Evolutionary conservation across 2,329 filamentous ascomycete genomes (phyloP).

Genomic region (Verticillium nubilum): DNA sequence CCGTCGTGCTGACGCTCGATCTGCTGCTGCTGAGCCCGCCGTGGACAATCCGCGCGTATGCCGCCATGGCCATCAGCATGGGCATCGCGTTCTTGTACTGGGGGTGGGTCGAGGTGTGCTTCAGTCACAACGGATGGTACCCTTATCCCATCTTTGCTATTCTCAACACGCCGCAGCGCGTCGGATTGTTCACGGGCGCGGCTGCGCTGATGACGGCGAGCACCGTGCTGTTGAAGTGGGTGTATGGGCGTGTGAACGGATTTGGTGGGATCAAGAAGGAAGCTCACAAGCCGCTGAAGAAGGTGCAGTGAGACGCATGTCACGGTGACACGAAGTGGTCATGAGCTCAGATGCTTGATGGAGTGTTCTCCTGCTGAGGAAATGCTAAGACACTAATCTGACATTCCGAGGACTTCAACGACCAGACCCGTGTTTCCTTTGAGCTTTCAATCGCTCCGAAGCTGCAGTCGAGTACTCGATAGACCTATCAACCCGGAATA

Average conservation of each 20-base stretch:
- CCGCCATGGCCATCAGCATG: conserved; percentile 53
- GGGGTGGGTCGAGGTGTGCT: conserved; percentile 73
- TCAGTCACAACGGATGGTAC: conserved; percentile 65
- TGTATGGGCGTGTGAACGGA: conserved; percentile 65
- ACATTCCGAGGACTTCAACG: too few relatives aligned
- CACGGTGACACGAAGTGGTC: not conserved
- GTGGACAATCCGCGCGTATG: conserved; percentile 60
- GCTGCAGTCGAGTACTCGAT: too few relatives aligned
- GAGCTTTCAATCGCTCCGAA: too few relatives aligned
- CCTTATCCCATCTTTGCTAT: conserved; percentile 80
- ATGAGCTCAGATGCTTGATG: not conserved
- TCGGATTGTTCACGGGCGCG: conserved; percentile 63
- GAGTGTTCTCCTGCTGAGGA: too few relatives aligned
- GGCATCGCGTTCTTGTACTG: conserved; percentile 63
- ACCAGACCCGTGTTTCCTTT: too few relatives aligned
- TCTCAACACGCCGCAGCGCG: conserved; percentile 59
- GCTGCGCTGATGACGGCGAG: conserved; percentile 67
- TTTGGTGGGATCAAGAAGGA: conserved; percentile 33
- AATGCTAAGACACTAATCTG: too few relatives aligned
- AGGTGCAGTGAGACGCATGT: conserved; percentile 7
- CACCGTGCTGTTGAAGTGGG: conserved; percentile 62
- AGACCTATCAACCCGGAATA: too few relatives aligned
- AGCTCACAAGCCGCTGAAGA: conserved; percentile 24
- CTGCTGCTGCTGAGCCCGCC: conserved; percentile 66
- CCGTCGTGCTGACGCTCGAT: conserved; percentile 59